Base-by-base conservation (phyloP, 768 basidiomycete genomes). In the Lentinula boryana region DNA sequence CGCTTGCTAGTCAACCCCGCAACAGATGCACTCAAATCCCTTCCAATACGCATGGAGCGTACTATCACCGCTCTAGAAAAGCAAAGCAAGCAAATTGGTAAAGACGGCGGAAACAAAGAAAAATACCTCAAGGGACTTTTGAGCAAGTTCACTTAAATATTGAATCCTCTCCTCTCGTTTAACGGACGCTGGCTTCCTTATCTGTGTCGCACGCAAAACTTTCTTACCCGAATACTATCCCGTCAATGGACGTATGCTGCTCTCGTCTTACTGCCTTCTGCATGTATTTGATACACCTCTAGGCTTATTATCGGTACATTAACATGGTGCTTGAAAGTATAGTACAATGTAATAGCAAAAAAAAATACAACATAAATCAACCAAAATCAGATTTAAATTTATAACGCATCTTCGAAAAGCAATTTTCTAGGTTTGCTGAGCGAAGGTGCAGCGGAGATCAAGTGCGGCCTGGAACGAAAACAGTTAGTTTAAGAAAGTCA, bases 51-150 rank as follows among this genome's bases (percentile, higher is more conserved):
- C 49, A 69, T 83, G 35, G 87, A 88, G 65, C 76, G 77, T 46
- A 76, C 76, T 7, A 80, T 87, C 53, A 70, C 76, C 1, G 69
- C 67, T 12, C 71, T 84, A 7, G 87, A 89, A 63, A 85, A 83
- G 69, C 79, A 80, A 61, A 72, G 74, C 62, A 84, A 80, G 62
- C 68, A 68, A 13, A 64, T 81, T 31, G 63, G 56, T 7, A 74
- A 76, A 40, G 73, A 73, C 35, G 32, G 53, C 10, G 40, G 43
- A 16, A 41, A 21, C 40, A 56, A 61, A 36, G 60, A 44, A 7
- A 43, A 40, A 40, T 56, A 56, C 23, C 40, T 56, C 18, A 56
- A 56, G 43, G 53, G 35, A n/a, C 31, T 61, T 9, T 31, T 61
- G 27, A 56, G 53, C 21, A 60, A 60, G 23, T 33, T 60, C 31